Evolutionary conservation across 495 filamentous ascomycete species (phyloP), one percentile per base, ranked within the genome.

Genomic region (Amorphotheca resinae): DNA sequence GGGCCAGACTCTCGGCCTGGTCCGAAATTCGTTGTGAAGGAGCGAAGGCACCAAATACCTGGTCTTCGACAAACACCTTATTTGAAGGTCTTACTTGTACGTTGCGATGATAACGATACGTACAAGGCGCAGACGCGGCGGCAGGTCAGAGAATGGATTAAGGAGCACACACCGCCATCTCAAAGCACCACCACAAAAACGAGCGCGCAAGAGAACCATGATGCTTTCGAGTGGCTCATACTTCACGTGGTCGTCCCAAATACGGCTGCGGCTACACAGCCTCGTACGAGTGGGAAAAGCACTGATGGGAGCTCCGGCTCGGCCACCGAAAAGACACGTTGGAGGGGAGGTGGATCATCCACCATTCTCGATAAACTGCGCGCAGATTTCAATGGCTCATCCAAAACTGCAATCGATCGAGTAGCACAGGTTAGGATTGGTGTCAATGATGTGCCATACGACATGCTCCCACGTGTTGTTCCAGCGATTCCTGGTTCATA

Each of bases 181-280:
- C 79, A 79, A 51, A 58, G 58, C 15, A 58, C 59, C 1, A 58
- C 59, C 1, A 67, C 67, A 41, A 62, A 64, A 40, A 43, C 40
- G 26, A 72, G 54, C 49, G 58, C 59, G 8, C 64, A 69, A 37
- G 71, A 74, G 76, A 95, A 68, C 73, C 91, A 98, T 58, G 93
- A 96, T 65, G 93, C 93, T 3, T 95, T 83, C 55, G 93, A 98
- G 56, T 98, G 89, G 89, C 68, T 98, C 14, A 87, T 98, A 42
- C 52, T 98, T 9, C 91, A 96, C 58, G 79, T 98, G 40, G 77
- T 93, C 12, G 72, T 91, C 35, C 77, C 83, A 12, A 84, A 87
- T 50, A 89, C 85, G 12, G 66, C 74, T 17, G 79, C 84, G 1
- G 73, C 84, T 32, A 77, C 76, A 9, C 79, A 84, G 56, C 79